phyloP scores from a whole-genome alignment of 1,139 yeast genomes.

The Yamadazyma spencermartinsiae region DNA sequence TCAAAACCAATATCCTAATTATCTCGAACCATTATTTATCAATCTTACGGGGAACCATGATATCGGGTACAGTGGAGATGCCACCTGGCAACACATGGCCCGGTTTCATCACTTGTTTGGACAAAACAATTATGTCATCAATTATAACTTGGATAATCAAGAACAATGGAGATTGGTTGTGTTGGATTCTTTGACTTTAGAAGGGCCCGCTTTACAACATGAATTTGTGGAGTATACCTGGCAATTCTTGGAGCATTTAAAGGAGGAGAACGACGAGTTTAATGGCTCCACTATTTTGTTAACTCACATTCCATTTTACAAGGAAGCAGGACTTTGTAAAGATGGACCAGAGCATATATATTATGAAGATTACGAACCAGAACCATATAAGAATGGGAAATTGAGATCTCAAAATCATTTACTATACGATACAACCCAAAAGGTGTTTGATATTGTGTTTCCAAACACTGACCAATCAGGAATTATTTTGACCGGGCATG shows the following conservation, averaged over 20 bases:
- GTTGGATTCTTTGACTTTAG: slow-evolving; percentile 77
- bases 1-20: slow-evolving; percentile 32
- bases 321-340: slow-evolving; percentile 73
- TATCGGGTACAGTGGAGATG: slow-evolving; percentile 93
- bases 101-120: slow-evolving; percentile 78
- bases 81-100: slow-evolving; percentile 86
- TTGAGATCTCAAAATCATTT: slow-evolving; percentile 89
- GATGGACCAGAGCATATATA: slow-evolving; percentile 75
- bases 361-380: slow-evolving; percentile 55
- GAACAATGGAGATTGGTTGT: slow-evolving; percentile 85
- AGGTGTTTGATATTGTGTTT: slow-evolving; percentile 68
- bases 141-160: slow-evolving; percentile 59
- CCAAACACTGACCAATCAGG: slow-evolving; percentile 65
- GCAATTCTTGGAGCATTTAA: slow-evolving; percentile 64
- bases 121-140: slow-evolving; percentile 76
- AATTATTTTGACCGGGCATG: slow-evolving; percentile 89
- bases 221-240: slow-evolving; percentile 67
- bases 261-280: slow-evolving; percentile 49
- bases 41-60: slow-evolving; percentile 95
- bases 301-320: slow-evolving; percentile 89
- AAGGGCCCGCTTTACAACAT: slow-evolving; percentile 85
- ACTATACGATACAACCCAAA: slow-evolving; percentile 61
- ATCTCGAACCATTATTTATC: slow-evolving; percentile 57
- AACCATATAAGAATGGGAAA: slow-evolving; percentile 67
- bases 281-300: slow-evolving; percentile 78